Conservation (phyloP, 2,329 filamentous ascomycete species). For the Daldinia sp. region DNA sequence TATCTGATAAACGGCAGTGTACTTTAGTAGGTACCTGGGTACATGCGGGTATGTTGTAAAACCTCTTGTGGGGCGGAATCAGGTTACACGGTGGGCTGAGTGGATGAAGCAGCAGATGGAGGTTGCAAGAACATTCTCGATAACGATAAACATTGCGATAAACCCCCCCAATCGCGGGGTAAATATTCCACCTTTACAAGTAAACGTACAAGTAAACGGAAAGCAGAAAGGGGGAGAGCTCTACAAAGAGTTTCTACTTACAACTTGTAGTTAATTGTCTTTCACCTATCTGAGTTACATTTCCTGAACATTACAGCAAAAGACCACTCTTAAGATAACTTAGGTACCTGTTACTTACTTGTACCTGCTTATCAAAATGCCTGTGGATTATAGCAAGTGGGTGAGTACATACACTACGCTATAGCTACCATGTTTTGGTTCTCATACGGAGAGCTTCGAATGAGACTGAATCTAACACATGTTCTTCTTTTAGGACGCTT, state of each 20-base stretch:
- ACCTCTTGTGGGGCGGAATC: not conserved
- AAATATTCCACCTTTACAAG: conserved; percentile 20
- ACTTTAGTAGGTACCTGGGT: not conserved
- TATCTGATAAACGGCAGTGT: no score
- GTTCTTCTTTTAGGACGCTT: conserved; percentile 72
- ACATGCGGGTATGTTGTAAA: not conserved
- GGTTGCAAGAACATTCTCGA: conserved; percentile 37
- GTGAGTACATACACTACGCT: conserved; percentile 54
- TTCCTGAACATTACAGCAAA: not conserved
- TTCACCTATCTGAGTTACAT: not conserved
- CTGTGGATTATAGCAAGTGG: conserved; percentile 76
- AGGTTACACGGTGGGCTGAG: not conserved
- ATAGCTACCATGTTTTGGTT: not conserved
- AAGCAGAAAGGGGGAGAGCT: conserved; percentile 11
- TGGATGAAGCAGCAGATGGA: not conserved
- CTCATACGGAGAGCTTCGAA: conserved; percentile 8
- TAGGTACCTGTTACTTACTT: not conserved
- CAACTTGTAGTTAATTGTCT: not conserved
- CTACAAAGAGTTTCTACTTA: not conserved
- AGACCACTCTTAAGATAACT: not conserved
- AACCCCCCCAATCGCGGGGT: conserved; percentile 34
- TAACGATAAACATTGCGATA: conserved; percentile 20
- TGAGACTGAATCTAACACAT: conserved; percentile 26
- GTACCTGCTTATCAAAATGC: conserved; percentile 55
- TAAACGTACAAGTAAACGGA: no score